phyloP scores from a whole-genome alignment of 2,329 filamentous ascomycete genomes.

The Pseudogymnoascus sp. region DNA sequence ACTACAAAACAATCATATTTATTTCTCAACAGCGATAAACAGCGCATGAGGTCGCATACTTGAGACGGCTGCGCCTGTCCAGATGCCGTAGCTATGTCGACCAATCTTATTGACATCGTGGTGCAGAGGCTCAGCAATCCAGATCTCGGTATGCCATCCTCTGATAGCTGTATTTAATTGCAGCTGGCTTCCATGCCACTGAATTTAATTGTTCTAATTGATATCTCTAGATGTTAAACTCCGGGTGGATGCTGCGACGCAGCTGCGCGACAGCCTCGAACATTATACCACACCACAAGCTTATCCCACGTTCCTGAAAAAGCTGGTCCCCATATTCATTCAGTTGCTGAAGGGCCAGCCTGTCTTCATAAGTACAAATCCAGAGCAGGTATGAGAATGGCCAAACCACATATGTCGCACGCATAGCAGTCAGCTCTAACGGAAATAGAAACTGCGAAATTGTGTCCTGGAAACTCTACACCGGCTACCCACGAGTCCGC shows the following conservation, averaged over 20 bases:
- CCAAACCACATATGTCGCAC: constrained; percentile 13
- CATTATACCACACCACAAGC: constrained; percentile 72
- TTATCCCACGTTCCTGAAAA: constrained; percentile 76
- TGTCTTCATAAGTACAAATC: constrained; percentile 83
- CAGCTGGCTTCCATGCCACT: constrained; percentile 14
- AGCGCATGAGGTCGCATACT: constrained; percentile 11
- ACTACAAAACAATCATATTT: background rate
- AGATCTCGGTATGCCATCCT: constrained; percentile 22
- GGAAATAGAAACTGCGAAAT: constrained; percentile 71
- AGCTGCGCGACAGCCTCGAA: constrained; percentile 87
- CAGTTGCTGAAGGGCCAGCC: constrained; percentile 77
- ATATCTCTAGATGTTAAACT: constrained; percentile 62
- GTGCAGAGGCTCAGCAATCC: constrained; percentile 55
- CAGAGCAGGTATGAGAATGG: constrained; percentile 65
- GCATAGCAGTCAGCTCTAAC: background rate
- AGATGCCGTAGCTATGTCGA: constrained; percentile 36
- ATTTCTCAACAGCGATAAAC: background rate
- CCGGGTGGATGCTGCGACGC: constrained; percentile 75
- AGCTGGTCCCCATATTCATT: constrained; percentile 84
- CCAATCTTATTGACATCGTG: constrained; percentile 55
- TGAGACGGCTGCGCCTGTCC: constrained; percentile 10
- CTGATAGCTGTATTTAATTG: background rate
- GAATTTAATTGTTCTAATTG: constrained; percentile 14
- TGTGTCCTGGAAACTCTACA: constrained; percentile 93
- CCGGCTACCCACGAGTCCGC: constrained; percentile 66